A percentile compares a stretch with the other conserved stretches of the same genome.
Conservation (phyloP, 352 stramenopile genomes). For the Phytophthora ramorum region DNA sequence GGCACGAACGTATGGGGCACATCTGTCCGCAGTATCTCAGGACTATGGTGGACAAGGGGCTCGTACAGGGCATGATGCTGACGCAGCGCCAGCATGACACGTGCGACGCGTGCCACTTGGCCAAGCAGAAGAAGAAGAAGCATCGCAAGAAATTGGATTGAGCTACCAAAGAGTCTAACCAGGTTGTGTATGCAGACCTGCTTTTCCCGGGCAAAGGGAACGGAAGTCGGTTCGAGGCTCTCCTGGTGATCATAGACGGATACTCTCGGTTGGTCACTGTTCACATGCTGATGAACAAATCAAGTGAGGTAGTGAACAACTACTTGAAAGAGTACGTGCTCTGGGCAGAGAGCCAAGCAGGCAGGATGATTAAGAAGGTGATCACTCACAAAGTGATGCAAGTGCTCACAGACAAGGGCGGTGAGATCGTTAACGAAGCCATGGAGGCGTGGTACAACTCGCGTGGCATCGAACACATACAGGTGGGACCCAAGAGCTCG, state of each 20-base stretch:
- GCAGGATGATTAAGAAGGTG: neutral
- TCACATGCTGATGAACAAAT: conserved; percentile 3
- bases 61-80: neutral
- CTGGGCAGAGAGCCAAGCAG: neutral
- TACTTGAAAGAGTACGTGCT: conserved; percentile 4
- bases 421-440: conserved; percentile 10
- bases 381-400: neutral
- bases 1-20: neutral
- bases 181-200: conserved; percentile 19
- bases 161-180: conserved; percentile 7
- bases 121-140: conserved; percentile 18
- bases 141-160: conserved; percentile 13
- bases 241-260: conserved; percentile 16
- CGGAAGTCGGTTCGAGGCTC: conserved; percentile 1
- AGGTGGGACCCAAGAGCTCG: conserved; percentile 5
- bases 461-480: conserved; percentile 8
- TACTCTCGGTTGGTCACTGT: conserved; percentile 18
- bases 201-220: conserved; percentile 6
- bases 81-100: neutral
- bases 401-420: conserved; percentile 13
- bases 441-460: conserved; percentile 13
- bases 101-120: conserved; percentile 4
- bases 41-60: neutral
- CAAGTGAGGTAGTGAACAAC: conserved; percentile 1
- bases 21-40: neutral